Percentiles rank a stretch among this genome's conserved stretches.
Conservation (phyloP, 208 protist species). For the Crithidia expoeki region DNA sequence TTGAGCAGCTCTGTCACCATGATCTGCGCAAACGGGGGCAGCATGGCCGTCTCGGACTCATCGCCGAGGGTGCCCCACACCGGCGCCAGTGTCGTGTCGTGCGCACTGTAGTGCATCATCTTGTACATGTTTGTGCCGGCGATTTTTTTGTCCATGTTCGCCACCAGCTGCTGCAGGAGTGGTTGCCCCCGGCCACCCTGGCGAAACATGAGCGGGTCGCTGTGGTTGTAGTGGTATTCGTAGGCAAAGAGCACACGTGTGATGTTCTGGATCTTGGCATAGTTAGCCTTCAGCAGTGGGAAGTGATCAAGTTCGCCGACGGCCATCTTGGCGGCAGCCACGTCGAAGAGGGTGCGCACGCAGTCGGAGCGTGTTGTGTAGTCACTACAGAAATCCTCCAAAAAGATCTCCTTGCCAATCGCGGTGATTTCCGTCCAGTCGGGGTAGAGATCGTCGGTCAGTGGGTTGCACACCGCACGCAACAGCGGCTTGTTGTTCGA, state of each 20-base stretch:
- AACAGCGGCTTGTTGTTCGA: constrained; percentile 31
- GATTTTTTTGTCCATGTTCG: constrained; percentile 42
- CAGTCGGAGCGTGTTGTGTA: constrained; percentile 49
- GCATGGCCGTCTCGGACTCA: constrained; percentile 35
- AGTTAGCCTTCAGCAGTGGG: constrained; percentile 41
- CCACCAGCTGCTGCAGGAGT: constrained; percentile 47
- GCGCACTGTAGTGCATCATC: constrained; percentile 69
- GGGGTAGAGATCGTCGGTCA: constrained; percentile 43
- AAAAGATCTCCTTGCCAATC: constrained; percentile 49
- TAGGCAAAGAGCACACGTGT: constrained; percentile 29
- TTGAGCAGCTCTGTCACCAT: constrained; percentile 69
- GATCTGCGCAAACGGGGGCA: constrained; percentile 65
- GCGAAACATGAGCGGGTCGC: constrained; percentile 34
- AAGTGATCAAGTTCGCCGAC: constrained; percentile 26
- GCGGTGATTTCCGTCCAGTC: constrained; percentile 38
- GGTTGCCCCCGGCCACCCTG: constrained; percentile 56
- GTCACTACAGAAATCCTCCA: constrained; percentile 53
- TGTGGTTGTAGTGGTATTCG: constrained; percentile 48
- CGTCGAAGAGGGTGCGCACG: constrained; percentile 47
- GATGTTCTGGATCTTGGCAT: constrained; percentile 41
- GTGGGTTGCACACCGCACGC: constrained; percentile 37
- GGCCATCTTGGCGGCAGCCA: constrained; percentile 46
- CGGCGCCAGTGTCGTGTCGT: constrained; percentile 51
- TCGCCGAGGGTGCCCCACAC: constrained; percentile 61
- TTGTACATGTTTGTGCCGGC: constrained; percentile 41